These are phyloP conservation scores for Penicillium antarcticum DNA, from an alignment of 495 filamentous ascomycete species.

Conservation along the genomic window DNA sequence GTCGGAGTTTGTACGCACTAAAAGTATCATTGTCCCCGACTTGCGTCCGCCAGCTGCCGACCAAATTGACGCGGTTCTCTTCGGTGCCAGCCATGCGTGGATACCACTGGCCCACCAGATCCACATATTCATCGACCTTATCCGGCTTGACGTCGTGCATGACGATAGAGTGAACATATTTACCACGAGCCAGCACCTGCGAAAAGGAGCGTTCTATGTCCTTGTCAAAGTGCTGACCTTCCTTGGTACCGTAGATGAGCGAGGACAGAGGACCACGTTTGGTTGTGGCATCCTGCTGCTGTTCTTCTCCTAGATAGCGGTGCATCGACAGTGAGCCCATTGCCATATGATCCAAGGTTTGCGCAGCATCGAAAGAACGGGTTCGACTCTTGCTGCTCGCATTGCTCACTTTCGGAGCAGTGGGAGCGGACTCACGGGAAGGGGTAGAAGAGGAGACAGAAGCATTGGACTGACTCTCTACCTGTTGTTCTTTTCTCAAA, in stretches of 20 bases:
- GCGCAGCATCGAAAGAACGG: conserved; percentile 38
- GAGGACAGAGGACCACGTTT: conserved; percentile 54
- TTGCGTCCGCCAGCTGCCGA: conserved; percentile 97
- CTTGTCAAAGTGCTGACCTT: conserved; percentile 85
- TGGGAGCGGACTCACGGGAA: conserved; percentile 51
- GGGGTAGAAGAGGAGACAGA: conserved; percentile 38
- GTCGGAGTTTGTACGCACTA: conserved; percentile 48
- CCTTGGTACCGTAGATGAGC: conserved; percentile 93
- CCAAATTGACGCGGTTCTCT: conserved; percentile 90
- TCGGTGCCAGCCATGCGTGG: conserved; percentile 74
- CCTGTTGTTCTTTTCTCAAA: conserved; percentile 70
- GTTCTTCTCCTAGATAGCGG: conserved; percentile 47
- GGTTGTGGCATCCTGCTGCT: conserved; percentile 45
- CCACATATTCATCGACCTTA: conserved; percentile 90
- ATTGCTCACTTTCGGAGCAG: conserved; percentile 55
- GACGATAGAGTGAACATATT: conserved; percentile 97
- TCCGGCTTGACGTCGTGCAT: conserved; percentile 96
- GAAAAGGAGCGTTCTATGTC: conserved; percentile 95
- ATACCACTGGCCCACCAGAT: conserved; percentile 90
- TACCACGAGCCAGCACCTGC: conserved; percentile 89
- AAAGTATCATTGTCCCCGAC: conserved; percentile 98
- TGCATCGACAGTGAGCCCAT: conserved; percentile 66
- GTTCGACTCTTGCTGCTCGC: conserved; percentile 37
- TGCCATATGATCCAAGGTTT: conserved; percentile 41
- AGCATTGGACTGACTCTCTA: conserved; percentile 73